These are phyloP conservation scores for Pistacia atlantica DNA, from an alignment of 345 rosid species.

Conservation along the genomic window DNA sequence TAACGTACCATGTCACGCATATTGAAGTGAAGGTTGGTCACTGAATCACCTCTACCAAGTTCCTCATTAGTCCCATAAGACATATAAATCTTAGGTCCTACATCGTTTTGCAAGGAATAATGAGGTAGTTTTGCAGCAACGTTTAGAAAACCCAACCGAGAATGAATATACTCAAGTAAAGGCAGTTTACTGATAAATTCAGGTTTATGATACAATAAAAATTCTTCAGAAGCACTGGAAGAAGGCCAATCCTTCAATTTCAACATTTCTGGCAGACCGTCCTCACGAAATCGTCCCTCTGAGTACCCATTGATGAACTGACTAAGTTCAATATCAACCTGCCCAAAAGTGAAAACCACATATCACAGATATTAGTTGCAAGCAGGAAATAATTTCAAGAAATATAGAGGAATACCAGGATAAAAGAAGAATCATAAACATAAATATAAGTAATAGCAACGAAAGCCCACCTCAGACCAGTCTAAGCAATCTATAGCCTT, in stretches of 20 bases:
- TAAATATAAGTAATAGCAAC: conserved; percentile 21
- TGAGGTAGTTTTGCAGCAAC: conserved; percentile 96
- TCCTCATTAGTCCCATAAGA: conserved; percentile 74
- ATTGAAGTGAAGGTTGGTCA: conserved; percentile 70
- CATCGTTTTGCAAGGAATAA: conserved; percentile 92
- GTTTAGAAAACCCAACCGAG: conserved; percentile 91
- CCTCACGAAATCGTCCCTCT: conserved; percentile 52
- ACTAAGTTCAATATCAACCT: conserved; percentile 78
- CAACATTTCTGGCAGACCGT: conserved; percentile 58
- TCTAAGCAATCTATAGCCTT: conserved; percentile 77
- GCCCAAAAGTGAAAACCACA: conserved; percentile 28
- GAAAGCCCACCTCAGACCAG: conserved; percentile 68
- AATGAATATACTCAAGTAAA: conserved; percentile 90
- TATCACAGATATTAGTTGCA: conserved; percentile 12
- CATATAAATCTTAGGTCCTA: conserved; percentile 82
- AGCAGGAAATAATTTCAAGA: conserved; percentile 7
- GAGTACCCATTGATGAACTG: conserved; percentile 74
- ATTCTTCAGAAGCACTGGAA: conserved; percentile 89
- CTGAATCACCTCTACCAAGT: conserved; percentile 61
- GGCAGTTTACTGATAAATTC: conserved; percentile 90
- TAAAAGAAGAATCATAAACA: conserved; percentile 12
- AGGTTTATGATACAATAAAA: conserved; percentile 79
- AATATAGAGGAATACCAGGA: neutral
- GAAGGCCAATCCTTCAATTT: conserved; percentile 98
- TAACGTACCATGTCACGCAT: conserved; percentile 74